Evolutionary conservation across 2,329 filamentous ascomycete species (phyloP).

Genomic region (Neofusicoccum sp.): DNA sequence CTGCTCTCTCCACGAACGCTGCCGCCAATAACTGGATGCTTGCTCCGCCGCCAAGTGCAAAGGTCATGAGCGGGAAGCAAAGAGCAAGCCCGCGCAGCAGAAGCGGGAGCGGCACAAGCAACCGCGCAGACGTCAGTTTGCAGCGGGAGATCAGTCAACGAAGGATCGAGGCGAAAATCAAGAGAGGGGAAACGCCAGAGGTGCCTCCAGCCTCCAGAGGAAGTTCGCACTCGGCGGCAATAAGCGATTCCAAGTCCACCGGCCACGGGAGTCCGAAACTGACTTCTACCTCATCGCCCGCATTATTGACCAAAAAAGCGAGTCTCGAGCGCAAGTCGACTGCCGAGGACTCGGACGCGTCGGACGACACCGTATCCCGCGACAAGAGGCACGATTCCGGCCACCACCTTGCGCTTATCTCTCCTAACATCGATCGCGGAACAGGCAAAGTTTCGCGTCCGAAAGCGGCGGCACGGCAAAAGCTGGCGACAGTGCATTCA

Average conservation of each 20-base stretch:
- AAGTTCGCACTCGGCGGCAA: constrained; percentile 32
- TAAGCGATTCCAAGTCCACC: constrained; percentile 27
- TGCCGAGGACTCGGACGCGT: constrained; percentile 26
- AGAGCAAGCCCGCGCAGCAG: constrained; percentile 56
- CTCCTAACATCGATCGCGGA: constrained; percentile 16
- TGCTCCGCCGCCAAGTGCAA: constrained; percentile 84
- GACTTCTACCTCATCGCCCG: constrained; percentile 26
- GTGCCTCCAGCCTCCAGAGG: constrained; percentile 35
- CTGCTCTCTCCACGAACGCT: constrained; percentile 65
- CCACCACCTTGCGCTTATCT: constrained; percentile 19
- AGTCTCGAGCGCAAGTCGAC: constrained; percentile 28
- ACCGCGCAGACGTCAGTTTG: constrained; percentile 38
- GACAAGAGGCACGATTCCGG: constrained; percentile 20
- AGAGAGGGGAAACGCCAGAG: constrained; percentile 35
- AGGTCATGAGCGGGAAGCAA: constrained; percentile 85
- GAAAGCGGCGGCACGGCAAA: constrained; percentile 28
- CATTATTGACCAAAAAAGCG: constrained; percentile 26
- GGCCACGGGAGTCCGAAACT: constrained; percentile 26
- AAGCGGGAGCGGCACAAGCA: constrained; percentile 48
- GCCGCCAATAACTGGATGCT: constrained; percentile 86
- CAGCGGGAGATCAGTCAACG: constrained; percentile 40
- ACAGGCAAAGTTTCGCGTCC: constrained; percentile 27
- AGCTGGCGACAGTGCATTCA: constrained; percentile 34
- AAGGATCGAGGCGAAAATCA: constrained; percentile 36
- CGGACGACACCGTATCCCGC: constrained; percentile 26